phyloP scores from a whole-genome alignment of 352 stramenopile genomes.

The Pelagophyceae sp. region DNA sequence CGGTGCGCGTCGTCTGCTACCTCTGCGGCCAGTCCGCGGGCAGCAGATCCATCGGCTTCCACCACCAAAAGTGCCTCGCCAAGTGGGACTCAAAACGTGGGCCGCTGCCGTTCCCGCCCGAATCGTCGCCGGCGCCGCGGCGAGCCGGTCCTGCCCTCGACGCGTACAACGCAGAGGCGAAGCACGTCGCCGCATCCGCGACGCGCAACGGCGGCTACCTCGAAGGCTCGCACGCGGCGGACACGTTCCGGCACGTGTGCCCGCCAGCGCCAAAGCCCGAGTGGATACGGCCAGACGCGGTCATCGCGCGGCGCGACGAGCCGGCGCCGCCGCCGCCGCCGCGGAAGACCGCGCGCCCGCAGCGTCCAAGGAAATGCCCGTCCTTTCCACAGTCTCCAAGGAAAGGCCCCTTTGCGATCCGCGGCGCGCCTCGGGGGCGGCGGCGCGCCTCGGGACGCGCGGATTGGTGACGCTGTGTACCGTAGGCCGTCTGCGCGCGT shows the following conservation, averaged over 20 bases:
- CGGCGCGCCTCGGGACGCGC: no score
- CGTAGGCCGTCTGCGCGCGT: not conserved
- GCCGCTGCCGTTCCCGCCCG: not conserved
- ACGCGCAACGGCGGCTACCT: not conserved
- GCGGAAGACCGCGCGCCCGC: not conserved
- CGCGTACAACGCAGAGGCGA: not conserved
- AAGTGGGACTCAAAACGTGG: not conserved
- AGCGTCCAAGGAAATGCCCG: no score
- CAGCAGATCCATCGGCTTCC: conserved; percentile 13
- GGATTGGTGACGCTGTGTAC: no score
- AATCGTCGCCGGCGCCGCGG: not conserved
- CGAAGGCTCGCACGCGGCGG: not conserved
- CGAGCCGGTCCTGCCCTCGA: not conserved
- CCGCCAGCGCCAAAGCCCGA: not conserved
- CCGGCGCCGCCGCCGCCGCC: no score
- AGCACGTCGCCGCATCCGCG: not conserved
- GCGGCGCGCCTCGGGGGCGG: no score
- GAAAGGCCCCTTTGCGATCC: no score
- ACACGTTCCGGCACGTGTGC: not conserved
- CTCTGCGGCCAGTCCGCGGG: not conserved
- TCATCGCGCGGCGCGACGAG: not conserved
- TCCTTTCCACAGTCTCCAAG: no score
- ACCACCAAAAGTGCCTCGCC: conserved; percentile 5
- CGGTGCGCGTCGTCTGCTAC: conserved; percentile 9
- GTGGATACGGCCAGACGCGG: not conserved